Conservation (phyloP, 2,329 filamentous ascomycete genomes). For the Aspergillus sp. region DNA sequence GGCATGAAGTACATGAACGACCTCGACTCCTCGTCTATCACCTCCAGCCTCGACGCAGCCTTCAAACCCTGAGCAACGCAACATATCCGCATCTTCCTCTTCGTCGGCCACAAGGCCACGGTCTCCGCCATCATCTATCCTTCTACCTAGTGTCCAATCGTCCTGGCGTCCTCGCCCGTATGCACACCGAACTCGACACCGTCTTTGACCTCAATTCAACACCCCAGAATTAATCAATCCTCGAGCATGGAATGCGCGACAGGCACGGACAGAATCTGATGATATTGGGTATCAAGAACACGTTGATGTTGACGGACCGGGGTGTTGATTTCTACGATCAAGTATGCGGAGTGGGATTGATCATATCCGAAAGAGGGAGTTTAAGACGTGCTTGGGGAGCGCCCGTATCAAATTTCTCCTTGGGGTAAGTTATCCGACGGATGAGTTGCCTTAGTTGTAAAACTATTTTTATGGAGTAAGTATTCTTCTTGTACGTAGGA, state of each 20-base stretch:
- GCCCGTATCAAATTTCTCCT: neutral
- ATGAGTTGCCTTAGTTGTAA: conserved; percentile 1
- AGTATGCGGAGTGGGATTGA: conserved; percentile 9
- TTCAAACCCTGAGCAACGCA: conserved; percentile 14
- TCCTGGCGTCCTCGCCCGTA: conserved; percentile 32
- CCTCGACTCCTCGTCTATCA: neutral
- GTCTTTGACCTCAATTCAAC: conserved; percentile 49
- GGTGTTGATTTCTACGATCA: conserved; percentile 24
- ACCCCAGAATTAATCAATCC: conserved; percentile 25
- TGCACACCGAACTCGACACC: conserved; percentile 53
- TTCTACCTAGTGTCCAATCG: conserved; percentile 27
- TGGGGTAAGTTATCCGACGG: conserved; percentile 3
- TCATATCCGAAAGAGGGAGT: neutral
- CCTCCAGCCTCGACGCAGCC: conserved; percentile 14
- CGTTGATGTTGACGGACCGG: conserved; percentile 22
- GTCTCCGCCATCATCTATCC: conserved; percentile 14
- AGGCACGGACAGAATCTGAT: conserved; percentile 49
- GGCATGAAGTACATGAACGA: conserved; percentile 7
- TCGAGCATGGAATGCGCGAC: conserved; percentile 46
- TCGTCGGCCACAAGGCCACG: conserved; percentile 33
- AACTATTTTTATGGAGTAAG: too few relatives aligned
- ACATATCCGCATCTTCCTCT: conserved; percentile 17
- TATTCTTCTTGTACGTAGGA: neutral
- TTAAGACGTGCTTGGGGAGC: neutral
- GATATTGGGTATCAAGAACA: conserved; percentile 41